A percentile compares a stretch with the other conserved stretches of the same genome.
These are phyloP conservation scores for Saposhnikovia divaricata DNA, from an alignment of 129 eudicot genomes.

Conservation along the genomic window DNA sequence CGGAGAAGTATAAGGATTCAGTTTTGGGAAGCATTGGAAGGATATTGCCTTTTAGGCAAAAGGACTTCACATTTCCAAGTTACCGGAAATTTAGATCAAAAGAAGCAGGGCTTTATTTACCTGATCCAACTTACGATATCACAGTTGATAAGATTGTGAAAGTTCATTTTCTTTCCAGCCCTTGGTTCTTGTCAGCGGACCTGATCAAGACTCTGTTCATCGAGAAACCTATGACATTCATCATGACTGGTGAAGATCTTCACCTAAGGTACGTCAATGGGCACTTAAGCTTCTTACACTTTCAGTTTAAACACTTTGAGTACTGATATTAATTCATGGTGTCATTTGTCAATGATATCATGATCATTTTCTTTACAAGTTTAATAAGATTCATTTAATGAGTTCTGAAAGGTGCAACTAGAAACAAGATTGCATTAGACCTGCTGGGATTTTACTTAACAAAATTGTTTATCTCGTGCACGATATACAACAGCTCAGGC, in stretches of 20 bases:
- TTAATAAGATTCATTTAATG: neutral
- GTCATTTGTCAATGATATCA: neutral
- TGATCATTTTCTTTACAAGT: neutral
- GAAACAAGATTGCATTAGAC: neutral
- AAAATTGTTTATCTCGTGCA: too few relatives aligned
- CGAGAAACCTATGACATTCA: constrained; percentile 86
- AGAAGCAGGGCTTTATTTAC: constrained; percentile 95
- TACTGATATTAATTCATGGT: neutral
- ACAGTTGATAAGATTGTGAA: constrained; percentile 71
- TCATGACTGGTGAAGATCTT: constrained; percentile 89
- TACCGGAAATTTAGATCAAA: constrained; percentile 84
- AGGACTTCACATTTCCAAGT: constrained; percentile 90
- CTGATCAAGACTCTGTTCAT: constrained; percentile 87
- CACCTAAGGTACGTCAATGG: constrained; percentile 66
- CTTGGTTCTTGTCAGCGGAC: constrained; percentile 93
- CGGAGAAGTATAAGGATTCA: constrained; percentile 81
- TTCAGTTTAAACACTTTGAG: neutral
- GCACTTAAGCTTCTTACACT: neutral
- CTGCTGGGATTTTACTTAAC: neutral
- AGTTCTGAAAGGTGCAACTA: neutral
- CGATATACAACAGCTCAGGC: too few relatives aligned
- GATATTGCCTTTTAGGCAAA: constrained; percentile 85
- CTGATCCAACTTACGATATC: constrained; percentile 95
- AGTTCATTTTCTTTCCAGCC: constrained; percentile 94
- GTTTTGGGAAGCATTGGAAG: constrained; percentile 94